Evolutionary conservation across 1,139 yeast genomes (phyloP).

Genomic region (Candida neerlandica): DNA sequence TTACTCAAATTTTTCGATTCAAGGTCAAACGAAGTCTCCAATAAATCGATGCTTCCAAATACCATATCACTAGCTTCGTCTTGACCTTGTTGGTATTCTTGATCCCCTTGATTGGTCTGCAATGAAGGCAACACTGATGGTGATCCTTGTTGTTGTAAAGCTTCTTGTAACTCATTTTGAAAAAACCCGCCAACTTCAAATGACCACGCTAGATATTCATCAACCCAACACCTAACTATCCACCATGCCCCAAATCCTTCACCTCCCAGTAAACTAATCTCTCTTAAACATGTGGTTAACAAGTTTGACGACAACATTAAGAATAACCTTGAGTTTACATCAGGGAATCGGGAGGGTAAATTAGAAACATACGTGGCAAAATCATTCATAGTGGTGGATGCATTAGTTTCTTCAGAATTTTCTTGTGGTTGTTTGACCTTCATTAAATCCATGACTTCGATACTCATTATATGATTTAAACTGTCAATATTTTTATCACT

Average conservation of each 20-base stretch:
- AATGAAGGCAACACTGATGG: constrained; percentile 10
- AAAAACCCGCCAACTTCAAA: constrained; percentile 72
- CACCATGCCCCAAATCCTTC: constrained; percentile 77
- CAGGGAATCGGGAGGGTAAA: constrained; percentile 51
- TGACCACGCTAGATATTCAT: constrained; percentile 70
- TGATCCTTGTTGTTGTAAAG: background rate
- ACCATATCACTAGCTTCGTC: constrained; percentile 7
- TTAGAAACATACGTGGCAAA: constrained; percentile 32
- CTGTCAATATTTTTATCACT: constrained; percentile 29
- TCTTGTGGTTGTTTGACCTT: constrained; percentile 3
- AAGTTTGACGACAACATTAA: constrained; percentile 56
- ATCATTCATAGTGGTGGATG: constrained; percentile 13
- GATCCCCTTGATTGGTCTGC: constrained; percentile 1
- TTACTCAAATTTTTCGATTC: constrained; percentile 13
- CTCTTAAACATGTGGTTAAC: constrained; percentile 65
- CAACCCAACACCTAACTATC: constrained; percentile 76
- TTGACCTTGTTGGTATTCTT: background rate
- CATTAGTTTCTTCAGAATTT: constrained; percentile 13
- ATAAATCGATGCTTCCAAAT: constrained; percentile 28
- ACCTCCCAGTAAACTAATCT: constrained; percentile 61
- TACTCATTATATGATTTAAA: constrained; percentile 43
- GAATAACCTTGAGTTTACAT: constrained; percentile 58
- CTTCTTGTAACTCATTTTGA: constrained; percentile 29
- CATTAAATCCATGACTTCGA: constrained; percentile 26
- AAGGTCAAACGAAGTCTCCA: constrained; percentile 25